A percentile compares a stretch with the other conserved stretches of the same genome.
Conservation (phyloP, 2,329 filamentous ascomycete species). For the Xylariaceae sp. region DNA sequence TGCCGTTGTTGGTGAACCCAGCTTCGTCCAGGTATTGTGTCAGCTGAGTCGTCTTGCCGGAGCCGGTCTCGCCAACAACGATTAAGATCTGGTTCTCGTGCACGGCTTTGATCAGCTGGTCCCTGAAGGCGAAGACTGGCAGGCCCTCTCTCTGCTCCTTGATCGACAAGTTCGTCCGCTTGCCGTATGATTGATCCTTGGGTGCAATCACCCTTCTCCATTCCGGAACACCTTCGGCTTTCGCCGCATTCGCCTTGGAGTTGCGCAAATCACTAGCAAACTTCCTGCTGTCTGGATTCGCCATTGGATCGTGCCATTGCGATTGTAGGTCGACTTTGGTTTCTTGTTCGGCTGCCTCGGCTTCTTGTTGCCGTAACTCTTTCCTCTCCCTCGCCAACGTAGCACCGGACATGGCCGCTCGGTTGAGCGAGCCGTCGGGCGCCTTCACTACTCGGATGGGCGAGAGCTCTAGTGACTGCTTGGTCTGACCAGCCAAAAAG, state of each 20-base stretch:
- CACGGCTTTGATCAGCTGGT: constrained; percentile 81
- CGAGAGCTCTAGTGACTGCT: constrained; percentile 89
- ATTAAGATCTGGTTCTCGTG: constrained; percentile 85
- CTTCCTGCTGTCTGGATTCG: constrained; percentile 72
- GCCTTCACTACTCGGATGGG: constrained; percentile 96
- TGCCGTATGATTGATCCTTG: constrained; percentile 76
- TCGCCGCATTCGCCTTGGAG: constrained; percentile 52
- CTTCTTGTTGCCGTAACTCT: constrained; percentile 83
- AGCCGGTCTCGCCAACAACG: constrained; percentile 95
- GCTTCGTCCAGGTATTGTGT: constrained; percentile 93
- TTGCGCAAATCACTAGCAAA: constrained; percentile 84
- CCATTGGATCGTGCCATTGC: constrained; percentile 98
- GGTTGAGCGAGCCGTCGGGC: constrained; percentile 94
- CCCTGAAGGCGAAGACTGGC: constrained; percentile 84
- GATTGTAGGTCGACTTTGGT: constrained; percentile 76
- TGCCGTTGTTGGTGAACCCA: constrained; percentile 78
- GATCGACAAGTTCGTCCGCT: constrained; percentile 84
- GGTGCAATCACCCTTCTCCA: constrained; percentile 83
- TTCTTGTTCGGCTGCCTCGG: constrained; percentile 69
- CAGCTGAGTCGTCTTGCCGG: constrained; percentile 93
- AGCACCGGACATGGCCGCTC: constrained; percentile 91
- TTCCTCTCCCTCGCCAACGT: constrained; percentile 82
- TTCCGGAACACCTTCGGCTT: constrained; percentile 71
- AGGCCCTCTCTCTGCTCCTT: constrained; percentile 89
- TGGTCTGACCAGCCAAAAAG: constrained; percentile 92